These are phyloP conservation scores for Excoecaria cochinchinensis DNA, from an alignment of 345 rosid species.

Conservation along the genomic window DNA sequence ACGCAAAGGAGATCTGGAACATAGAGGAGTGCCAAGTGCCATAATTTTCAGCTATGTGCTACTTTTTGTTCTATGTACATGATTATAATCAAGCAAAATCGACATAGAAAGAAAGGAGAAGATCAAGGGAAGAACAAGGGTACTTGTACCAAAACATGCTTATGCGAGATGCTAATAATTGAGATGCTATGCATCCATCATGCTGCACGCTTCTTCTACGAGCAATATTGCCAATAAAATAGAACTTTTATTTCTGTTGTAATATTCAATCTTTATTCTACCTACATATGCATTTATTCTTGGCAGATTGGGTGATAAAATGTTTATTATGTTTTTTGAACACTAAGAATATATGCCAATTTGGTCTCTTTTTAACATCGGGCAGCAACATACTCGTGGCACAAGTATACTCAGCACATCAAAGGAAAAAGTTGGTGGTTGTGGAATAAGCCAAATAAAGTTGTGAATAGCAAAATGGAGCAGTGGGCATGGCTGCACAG, in stretches of 20 bases:
- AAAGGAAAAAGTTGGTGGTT: no score
- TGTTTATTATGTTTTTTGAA: no score
- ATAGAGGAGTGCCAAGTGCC: constrained; percentile 73
- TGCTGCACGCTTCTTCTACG: not conserved
- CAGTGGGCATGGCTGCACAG: no score
- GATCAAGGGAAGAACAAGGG: not conserved
- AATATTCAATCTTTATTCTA: not conserved
- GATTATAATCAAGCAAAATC: not conserved
- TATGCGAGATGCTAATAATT: not conserved
- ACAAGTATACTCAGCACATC: no score
- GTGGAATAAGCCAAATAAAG: no score
- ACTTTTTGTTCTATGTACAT: not conserved
- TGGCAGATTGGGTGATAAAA: no score
- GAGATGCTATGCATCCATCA: not conserved
- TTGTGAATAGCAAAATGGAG: no score
- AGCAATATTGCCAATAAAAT: not conserved
- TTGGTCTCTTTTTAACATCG: no score
- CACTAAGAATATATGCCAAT: no score
- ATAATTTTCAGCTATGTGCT: constrained; percentile 14
- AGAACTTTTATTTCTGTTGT: not conserved
- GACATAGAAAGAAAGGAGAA: not conserved
- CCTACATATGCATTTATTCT: not conserved
- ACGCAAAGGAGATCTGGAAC: constrained; percentile 92
- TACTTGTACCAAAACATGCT: not conserved
- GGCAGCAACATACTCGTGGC: no score